These are phyloP conservation scores for Ailanthus altissimus DNA, from an alignment of 345 rosid species.

Conservation along the genomic window DNA sequence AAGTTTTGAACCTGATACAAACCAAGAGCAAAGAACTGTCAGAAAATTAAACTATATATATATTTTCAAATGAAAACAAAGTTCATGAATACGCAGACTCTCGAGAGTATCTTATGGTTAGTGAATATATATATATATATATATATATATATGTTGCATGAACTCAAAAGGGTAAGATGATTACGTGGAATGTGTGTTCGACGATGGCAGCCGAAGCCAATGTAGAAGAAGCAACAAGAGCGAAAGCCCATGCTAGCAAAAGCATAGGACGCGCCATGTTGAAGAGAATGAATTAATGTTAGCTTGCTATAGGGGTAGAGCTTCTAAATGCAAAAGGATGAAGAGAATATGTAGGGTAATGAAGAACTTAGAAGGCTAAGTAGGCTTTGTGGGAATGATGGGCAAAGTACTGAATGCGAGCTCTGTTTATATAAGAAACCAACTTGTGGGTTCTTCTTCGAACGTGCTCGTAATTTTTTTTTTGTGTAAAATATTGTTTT, in stretches of 20 bases:
- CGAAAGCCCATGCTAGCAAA: conserved; percentile 31
- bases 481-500: not conserved
- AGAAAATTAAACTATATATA: not conserved
- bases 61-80: not conserved
- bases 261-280: conserved; percentile 30
- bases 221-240: conserved; percentile 42
- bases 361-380: not conserved
- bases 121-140: too few relatives aligned
- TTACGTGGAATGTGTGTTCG: conserved; percentile 77
- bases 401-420: not conserved
- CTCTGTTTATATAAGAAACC: conserved; percentile 9
- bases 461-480: not conserved
- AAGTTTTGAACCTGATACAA: conserved; percentile 66
- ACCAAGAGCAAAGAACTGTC: not conserved
- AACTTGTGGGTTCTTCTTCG: not conserved
- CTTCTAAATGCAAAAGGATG: not conserved
- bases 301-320: not conserved
- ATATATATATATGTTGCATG: not conserved
- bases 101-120: not conserved
- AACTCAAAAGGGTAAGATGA: not conserved
- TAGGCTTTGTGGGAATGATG: not conserved
- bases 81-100: not conserved
- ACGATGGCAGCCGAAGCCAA: conserved; percentile 65
- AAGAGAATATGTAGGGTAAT: not conserved
- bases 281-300: not conserved